Evolutionary conservation across 1,284 basidiomycete genomes (phyloP), one percentile per base, ranked within the genome.

Genomic region (Sphagnurus paluster): DNA sequence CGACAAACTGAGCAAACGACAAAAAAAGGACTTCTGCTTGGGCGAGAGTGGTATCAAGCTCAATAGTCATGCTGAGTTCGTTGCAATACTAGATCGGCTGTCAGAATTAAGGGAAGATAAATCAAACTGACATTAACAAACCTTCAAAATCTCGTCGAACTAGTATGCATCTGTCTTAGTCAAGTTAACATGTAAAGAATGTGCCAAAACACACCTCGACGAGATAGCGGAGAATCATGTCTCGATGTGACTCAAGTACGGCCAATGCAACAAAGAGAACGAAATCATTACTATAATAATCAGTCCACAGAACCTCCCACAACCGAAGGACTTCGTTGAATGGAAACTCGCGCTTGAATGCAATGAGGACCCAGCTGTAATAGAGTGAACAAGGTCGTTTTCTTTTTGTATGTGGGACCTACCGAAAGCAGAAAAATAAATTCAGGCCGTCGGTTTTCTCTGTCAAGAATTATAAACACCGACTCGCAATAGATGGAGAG

Each of bases 401-500:
- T 9, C 4, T 34, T 9, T 9, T 11, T 3, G 10, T 3, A 21
- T 44, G 25, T 11, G 24, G 34, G 36, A 25, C 47, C 49, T 74
- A 95, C 77, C 95, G 82, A 80, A 97, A 99, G 67, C 93, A 97
- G 76, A 98, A 98, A 76, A 99, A 99, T 24, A 99, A 69, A 66
- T 99, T 98, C 49, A 99, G 75, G 1, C 83, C 87, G 50, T 95
- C 94, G 0, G 86, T 87, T 68, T 89, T 89, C 64, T 98, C 94
- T 87, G 69, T 48, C 47, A 46, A 54, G 13, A 30, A 48, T 6
- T 38, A 39, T 43, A 30, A 43, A 29, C 13, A 28, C 39, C 20
- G 47, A 37, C 2, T n/a, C 26, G 11, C 17, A 14, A 21, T 26
- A 23, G 38, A 21, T 43, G 4, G 24, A 28, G 30, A 24, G 5